Percentiles rank a stretch among this genome's conserved stretches.
phyloP scores from a whole-genome alignment of 2,329 filamentous ascomycete species.

The Verruconis gallopava region DNA sequence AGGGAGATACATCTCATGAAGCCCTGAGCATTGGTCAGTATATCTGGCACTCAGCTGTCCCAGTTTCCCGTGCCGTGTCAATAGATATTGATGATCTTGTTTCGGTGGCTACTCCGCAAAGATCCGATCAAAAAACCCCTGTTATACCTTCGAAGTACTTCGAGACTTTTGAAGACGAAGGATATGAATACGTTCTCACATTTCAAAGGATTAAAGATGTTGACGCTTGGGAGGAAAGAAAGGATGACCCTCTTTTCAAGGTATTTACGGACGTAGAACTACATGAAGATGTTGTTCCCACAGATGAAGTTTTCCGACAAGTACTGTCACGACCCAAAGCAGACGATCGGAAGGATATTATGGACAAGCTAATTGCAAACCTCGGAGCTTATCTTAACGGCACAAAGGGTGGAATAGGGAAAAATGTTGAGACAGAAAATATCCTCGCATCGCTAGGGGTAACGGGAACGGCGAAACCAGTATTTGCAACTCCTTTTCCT shows the following conservation, averaged over 20 bases:
- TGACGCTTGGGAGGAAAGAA: slow-evolving; percentile 10
- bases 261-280: slow-evolving; percentile 2
- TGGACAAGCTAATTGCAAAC: neutral
- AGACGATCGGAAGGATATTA: neutral
- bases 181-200: slow-evolving; percentile 3
- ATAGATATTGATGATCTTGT: neutral
- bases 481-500: slow-evolving; percentile 25
- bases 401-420: slow-evolving; percentile 2
- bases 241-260: slow-evolving; percentile 10
- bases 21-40: slow-evolving; percentile 9
- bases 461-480: slow-evolving; percentile 23
- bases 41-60: slow-evolving; percentile 10
- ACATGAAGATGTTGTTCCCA: neutral
- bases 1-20: slow-evolving; percentile 9
- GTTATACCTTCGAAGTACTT: slow-evolving; percentile 9
- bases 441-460: slow-evolving; percentile 25
- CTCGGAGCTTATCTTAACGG: neutral
- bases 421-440: slow-evolving; percentile 19
- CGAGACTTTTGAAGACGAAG: slow-evolving; percentile 1
- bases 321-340: slow-evolving; percentile 2
- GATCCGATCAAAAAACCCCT: neutral
- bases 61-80: slow-evolving; percentile 6
- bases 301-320: neutral
- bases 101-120: neutral
- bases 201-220: slow-evolving; percentile 8